phyloP scores from a whole-genome alignment of 805 yeast species.

The Blastobotrys americana region DNA sequence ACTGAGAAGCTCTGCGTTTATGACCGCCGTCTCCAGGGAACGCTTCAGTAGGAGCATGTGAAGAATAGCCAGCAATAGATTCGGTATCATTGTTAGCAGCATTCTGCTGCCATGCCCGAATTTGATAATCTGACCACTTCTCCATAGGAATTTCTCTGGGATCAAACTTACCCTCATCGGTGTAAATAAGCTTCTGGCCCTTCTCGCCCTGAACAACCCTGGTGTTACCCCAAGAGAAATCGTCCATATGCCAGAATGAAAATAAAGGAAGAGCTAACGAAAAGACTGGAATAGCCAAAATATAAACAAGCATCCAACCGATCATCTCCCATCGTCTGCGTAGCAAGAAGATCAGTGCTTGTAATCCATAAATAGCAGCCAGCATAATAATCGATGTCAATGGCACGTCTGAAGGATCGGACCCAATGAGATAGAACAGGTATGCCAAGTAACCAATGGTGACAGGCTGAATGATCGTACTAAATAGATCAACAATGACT shows the following conservation, averaged over 20 bases:
- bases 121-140: slow-evolving; percentile 53
- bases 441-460: slow-evolving; percentile 44
- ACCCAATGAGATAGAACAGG: slow-evolving; percentile 44
- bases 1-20: not conserved
- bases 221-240: slow-evolving; percentile 62
- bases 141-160: slow-evolving; percentile 47
- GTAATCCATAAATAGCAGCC: slow-evolving; percentile 51
- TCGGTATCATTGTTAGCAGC: slow-evolving; percentile 8
- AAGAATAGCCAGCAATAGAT: slow-evolving; percentile 10
- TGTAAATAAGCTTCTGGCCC: slow-evolving; percentile 42
- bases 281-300: slow-evolving; percentile 53
- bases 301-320: slow-evolving; percentile 50
- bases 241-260: slow-evolving; percentile 60
- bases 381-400: slow-evolving; percentile 48
- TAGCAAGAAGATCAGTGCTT: slow-evolving; percentile 46
- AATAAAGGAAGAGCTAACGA: slow-evolving; percentile 51
- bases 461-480: slow-evolving; percentile 56
- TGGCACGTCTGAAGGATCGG: slow-evolving; percentile 45
- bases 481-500: slow-evolving; percentile 48
- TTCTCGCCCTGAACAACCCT: slow-evolving; percentile 48
- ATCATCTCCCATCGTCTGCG: slow-evolving; percentile 41
- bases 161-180: slow-evolving; percentile 47
- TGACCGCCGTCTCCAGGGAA: not conserved
- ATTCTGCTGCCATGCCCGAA: slow-evolving; percentile 36
- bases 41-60: slow-evolving; percentile 1